Evolutionary conservation across 495 filamentous ascomycete species (phyloP), one percentile per base, ranked within the genome.

Genomic region (Annulohypoxylon moriforme): DNA sequence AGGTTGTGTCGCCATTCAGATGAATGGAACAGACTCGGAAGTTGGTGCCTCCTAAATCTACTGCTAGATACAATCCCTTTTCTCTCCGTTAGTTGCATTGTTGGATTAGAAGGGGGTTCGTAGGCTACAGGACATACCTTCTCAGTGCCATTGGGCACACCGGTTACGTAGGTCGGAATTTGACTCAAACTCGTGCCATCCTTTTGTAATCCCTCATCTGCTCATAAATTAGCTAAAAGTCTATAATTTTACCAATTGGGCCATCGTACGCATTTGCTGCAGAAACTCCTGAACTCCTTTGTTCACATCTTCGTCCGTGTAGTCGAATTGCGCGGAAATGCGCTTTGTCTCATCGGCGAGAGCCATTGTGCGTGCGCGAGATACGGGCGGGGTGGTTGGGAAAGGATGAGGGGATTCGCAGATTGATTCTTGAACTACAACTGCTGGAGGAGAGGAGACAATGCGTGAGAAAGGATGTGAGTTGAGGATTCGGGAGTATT

Each of bases 21-120:
- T 94, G 85, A 74, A 99, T 91, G 5, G 94, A 97, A 82, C 96
- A 99, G 72, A 99, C 96, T 68, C 96, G 92, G 82, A 98, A 97
- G 80, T 99, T 99, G 67, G 96, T 99, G 72, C 96, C 96, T 55
- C 96, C 96, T 16, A 99, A 88, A 73, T 99, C 96, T 46, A 99
- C 96, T 20, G 96, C 96, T 80, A 99, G 88, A 79, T 97, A 98
- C 16, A 98, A 83, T 25, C 96, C 96, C 94, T 97, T 59, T 29
- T 29, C 13, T 13, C n/a, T 7, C 53, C 55, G 47, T 69, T 66
- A 68, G 33, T 38, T 31, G 42, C 13, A 10, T 34, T 22, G 18
- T 14, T 31, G 27, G 3, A 25, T n/a, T n/a, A n/a, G 16, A 33
- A 38, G 13, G 0, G 16, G 0, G 27, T 20, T 52, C 14, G 11